phyloP scores from a whole-genome alignment of 495 filamentous ascomycete species.

The Chaetomidium leptoderma region DNA sequence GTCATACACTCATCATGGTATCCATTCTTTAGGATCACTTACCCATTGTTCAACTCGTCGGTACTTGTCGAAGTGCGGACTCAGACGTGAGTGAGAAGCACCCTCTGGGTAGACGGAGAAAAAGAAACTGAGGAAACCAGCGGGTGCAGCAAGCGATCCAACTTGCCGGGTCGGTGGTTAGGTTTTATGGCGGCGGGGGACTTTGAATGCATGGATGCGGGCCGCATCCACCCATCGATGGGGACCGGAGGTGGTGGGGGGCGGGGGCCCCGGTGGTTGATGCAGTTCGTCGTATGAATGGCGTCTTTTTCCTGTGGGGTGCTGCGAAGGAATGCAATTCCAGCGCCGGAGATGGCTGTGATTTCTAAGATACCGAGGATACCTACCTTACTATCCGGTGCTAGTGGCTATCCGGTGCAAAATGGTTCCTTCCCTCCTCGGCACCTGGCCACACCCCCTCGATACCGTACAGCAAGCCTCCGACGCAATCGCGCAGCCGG shows the following conservation, averaged over 20 bases:
- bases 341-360: neutral
- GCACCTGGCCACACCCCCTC: neutral
- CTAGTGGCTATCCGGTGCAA: neutral
- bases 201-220: too few relatives aligned
- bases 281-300: neutral
- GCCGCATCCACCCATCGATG: too few relatives aligned
- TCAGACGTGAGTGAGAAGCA: neutral
- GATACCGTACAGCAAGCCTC: too few relatives aligned
- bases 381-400: slow-evolving; percentile 2
- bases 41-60: neutral
- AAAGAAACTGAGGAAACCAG: neutral
- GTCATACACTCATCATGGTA: neutral
- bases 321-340: neutral
- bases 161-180: neutral
- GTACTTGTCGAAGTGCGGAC: neutral
- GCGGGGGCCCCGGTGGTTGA: too few relatives aligned
- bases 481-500: neutral
- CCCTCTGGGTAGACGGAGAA: neutral
- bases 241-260: too few relatives aligned
- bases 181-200: neutral
- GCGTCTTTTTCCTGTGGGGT: neutral
- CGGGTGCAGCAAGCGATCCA: neutral
- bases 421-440: slow-evolving; percentile 8
- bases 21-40: neutral
- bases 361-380: neutral